These are phyloP conservation scores for Phytopythium helicoides DNA, from an alignment of 352 stramenopile genomes.

Conservation along the genomic window DNA sequence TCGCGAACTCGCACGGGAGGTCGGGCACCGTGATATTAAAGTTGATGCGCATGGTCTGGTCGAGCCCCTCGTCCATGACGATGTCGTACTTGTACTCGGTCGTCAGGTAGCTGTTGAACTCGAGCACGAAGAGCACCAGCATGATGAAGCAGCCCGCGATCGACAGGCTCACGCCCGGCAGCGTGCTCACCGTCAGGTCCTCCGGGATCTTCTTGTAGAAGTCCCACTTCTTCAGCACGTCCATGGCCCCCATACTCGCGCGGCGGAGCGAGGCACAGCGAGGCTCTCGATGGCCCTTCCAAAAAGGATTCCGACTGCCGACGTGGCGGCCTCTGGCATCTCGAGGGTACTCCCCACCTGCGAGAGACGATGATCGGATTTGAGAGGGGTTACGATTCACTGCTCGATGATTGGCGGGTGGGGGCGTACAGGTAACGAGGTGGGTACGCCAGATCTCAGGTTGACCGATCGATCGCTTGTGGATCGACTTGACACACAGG, in stretches of 20 bases:
- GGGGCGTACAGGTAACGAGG: too few species aligned
- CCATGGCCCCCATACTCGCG: constrained; percentile 70
- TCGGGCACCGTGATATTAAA: constrained; percentile 99
- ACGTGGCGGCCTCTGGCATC: not conserved
- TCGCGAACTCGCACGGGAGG: constrained; percentile 96
- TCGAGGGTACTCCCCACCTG: not conserved
- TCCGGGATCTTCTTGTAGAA: constrained; percentile 92
- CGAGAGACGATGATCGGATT: not conserved
- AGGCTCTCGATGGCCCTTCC: too few species aligned
- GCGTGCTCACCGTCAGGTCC: constrained; percentile 84
- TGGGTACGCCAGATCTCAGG: too few species aligned
- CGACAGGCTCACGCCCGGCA: constrained; percentile 82
- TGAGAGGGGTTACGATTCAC: too few species aligned
- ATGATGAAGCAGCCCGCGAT: constrained; percentile 87
- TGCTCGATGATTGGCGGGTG: too few species aligned
- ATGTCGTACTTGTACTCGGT: constrained; percentile 89
- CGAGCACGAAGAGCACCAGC: constrained; percentile 87
- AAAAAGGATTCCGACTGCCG: not conserved
- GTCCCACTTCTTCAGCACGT: constrained; percentile 90
- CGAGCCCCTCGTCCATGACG: constrained; percentile 84
- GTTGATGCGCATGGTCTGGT: constrained; percentile 93
- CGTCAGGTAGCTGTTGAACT: constrained; percentile 88
- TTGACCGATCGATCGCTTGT: too few species aligned
- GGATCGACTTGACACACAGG: too few species aligned
- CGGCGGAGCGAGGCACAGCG: too few species aligned